A percentile compares a stretch with the other conserved stretches of the same genome.
These are phyloP conservation scores for Fragilaria crotonensis DNA, from an alignment of 108 stramenopile genomes.

Conservation along the genomic window DNA sequence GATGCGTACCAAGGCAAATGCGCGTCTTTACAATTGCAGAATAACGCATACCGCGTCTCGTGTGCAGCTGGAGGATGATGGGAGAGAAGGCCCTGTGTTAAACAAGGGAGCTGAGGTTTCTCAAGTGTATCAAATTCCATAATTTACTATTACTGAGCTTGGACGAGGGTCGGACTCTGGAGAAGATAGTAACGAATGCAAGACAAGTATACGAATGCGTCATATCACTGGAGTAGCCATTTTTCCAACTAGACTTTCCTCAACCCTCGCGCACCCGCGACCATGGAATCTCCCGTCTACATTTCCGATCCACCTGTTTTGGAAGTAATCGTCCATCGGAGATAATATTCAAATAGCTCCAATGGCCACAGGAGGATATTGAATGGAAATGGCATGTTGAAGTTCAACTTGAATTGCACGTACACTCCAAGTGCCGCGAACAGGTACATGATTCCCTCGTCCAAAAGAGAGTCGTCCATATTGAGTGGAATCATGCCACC, in stretches of 20 bases:
- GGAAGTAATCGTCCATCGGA: slow-evolving; percentile 22
- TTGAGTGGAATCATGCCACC: slow-evolving; percentile 52
- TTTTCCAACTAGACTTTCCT: no score
- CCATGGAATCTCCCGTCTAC: no score
- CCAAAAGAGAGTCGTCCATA: slow-evolving; percentile 57
- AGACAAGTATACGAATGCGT: no score
- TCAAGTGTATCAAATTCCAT: slow-evolving; percentile 82
- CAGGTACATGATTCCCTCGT: slow-evolving; percentile 78
- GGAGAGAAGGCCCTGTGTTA: slow-evolving; percentile 39
- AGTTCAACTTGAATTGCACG: slow-evolving; percentile 70
- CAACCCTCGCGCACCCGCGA: no score
- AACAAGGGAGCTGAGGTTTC: slow-evolving; percentile 61
- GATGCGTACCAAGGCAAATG: slow-evolving; percentile 82
- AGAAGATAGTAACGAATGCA: no score
- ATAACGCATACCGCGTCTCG: slow-evolving; percentile 43
- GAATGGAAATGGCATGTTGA: slow-evolving; percentile 78
- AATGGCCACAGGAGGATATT: slow-evolving; percentile 82
- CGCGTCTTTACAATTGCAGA: slow-evolving; percentile 85
- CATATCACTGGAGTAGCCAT: no score
- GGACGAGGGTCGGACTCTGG: no score
- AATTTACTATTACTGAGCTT: no score
- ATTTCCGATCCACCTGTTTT: no score
- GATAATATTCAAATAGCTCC: slow-evolving; percentile 28
- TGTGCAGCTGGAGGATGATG: slow-evolving; percentile 36
- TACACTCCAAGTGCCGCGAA: slow-evolving; percentile 81